Evolutionary conservation across 2,329 filamentous ascomycete species (phyloP).

Genomic region (Verruconis gallopava): DNA sequence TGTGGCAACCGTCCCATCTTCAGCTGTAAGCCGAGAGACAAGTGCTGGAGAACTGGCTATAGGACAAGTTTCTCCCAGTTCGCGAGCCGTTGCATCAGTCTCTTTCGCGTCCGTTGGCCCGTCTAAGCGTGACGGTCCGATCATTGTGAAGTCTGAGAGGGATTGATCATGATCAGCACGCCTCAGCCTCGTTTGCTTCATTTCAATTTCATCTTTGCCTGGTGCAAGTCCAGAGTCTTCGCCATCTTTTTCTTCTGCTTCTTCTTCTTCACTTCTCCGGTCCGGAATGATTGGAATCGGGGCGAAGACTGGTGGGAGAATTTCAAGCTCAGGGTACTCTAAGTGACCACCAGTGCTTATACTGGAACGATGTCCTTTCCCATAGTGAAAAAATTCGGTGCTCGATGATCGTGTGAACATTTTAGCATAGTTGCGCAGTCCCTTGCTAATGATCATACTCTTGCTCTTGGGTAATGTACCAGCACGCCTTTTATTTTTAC

Average conservation of each 20-base stretch:
- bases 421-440: slow-evolving; percentile 30
- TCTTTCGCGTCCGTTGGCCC: slow-evolving; percentile 2
- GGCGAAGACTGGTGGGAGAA: slow-evolving; percentile 26
- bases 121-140: not conserved
- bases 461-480: slow-evolving; percentile 19
- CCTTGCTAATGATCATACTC: slow-evolving; percentile 29
- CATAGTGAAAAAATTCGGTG: slow-evolving; percentile 25
- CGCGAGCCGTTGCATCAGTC: not conserved
- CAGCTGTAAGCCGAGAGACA: not conserved
- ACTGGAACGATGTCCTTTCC: slow-evolving; percentile 32
- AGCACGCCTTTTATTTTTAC: slow-evolving; percentile 15
- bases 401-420: slow-evolving; percentile 28
- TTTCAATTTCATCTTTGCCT: slow-evolving; percentile 1
- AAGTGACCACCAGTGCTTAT: slow-evolving; percentile 30
- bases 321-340: slow-evolving; percentile 34
- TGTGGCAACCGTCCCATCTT: not conserved
- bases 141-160: not conserved
- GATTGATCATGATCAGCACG: slow-evolving; percentile 2
- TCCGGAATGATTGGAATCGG: slow-evolving; percentile 2
- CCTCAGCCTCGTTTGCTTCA: not conserved
- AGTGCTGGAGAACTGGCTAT: slow-evolving; percentile 4
- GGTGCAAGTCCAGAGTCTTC: not conserved
- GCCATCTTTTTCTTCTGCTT: slow-evolving; percentile 9
- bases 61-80: not conserved
- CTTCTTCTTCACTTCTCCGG: not conserved